Evolutionary conservation across 352 stramenopile species (phyloP), one percentile per base, ranked within the genome.

Genomic region (Phytophthora melonis): DNA sequence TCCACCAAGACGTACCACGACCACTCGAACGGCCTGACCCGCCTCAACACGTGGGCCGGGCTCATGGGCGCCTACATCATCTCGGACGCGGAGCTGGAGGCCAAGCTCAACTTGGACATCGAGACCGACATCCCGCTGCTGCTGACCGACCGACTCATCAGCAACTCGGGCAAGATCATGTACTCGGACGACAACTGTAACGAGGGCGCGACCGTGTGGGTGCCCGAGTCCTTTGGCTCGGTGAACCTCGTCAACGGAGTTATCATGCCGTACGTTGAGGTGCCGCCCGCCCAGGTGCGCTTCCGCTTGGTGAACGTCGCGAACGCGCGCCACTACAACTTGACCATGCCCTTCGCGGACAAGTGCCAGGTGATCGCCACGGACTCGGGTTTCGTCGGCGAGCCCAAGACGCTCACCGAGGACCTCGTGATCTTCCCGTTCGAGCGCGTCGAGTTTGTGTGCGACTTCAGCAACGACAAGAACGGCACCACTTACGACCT

Each of bases 261-360:
- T 1, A 58, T 90, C n/a, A 92, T 91, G 63, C 86, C 84, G 14
- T 90, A 88, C 71, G 47, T 92, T 3, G 81, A 91, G 47, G 76
- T 94, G 11, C 87, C 85, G 0, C 76, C 81, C 32, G 81, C 83
- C 23, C 87, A 93, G 43, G 84, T 91, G 4, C 87, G 87, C 39
- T 92, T 94, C 70, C 87, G 87, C 34, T 23, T 92, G 23, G 63
- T 75, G 6, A 94, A 92, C 64, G 59, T 78, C 3, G 84, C 87
- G 53, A 94, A 94, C 66, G 73, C 87, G 36, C 87, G 87, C 43
- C 79, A 94, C 76, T 94, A 94, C 79, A 94, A 94, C 75, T 80
- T 94, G 19, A 83, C 75, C 14, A 78, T 93, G 13, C 85, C 87
- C 10, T 94, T 94, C 63, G 75, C 78, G 0, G 76, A 83, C 76